phyloP scores from a whole-genome alignment of 257 asterid species.

The Przewalskia tangutica region DNA sequence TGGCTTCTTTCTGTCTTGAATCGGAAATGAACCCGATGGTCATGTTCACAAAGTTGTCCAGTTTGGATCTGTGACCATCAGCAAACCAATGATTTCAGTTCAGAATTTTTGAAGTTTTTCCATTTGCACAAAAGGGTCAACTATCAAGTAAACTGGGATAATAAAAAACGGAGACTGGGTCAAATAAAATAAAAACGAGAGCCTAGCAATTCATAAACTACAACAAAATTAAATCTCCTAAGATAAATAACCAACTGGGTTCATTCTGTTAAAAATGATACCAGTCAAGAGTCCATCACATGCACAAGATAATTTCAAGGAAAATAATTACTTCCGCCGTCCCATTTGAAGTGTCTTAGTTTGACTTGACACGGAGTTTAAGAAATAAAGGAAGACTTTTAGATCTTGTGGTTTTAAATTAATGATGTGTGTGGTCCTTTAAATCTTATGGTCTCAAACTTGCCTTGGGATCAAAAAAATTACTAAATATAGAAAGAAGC shows the following conservation, averaged over 20 bases:
- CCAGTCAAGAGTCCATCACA: neutral
- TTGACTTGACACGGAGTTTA: too few relatives aligned
- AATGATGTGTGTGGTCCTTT: too few relatives aligned
- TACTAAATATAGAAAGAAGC: too few relatives aligned
- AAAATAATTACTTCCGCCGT: conserved; percentile 36
- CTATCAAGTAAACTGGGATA: neutral
- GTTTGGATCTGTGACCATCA: neutral
- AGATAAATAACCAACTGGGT: neutral
- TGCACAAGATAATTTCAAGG: neutral
- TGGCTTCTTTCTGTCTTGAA: neutral
- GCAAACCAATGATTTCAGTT: neutral
- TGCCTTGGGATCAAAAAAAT: too few relatives aligned
- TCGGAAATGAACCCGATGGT: neutral
- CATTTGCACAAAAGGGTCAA: neutral
- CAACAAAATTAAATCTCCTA: neutral
- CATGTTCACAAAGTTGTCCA: neutral
- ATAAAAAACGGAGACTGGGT: neutral
- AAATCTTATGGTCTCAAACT: too few relatives aligned
- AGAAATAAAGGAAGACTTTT: too few relatives aligned
- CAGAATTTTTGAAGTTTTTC: neutral
- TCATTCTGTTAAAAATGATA: neutral
- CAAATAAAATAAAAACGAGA: neutral
- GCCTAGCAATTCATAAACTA: neutral
- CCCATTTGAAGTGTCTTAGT: too few relatives aligned
- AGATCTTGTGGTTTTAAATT: too few relatives aligned